Conservation (phyloP, 2,329 filamentous ascomycete species). For the Penicillium sp. region DNA sequence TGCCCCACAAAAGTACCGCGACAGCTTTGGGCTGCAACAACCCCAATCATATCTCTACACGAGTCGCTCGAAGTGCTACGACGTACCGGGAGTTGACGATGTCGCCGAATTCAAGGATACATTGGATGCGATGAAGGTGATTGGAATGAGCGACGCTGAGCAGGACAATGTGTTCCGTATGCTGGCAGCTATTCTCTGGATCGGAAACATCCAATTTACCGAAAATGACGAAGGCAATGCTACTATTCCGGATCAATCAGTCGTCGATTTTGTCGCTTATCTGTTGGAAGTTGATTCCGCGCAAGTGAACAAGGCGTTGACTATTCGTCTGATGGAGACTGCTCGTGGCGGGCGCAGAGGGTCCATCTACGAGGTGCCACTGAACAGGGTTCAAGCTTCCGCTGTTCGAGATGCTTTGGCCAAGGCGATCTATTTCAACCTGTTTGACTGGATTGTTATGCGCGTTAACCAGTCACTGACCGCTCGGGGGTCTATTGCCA, state of each 20-base stretch:
- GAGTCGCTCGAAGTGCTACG: conserved; percentile 87
- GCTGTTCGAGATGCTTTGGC: conserved; percentile 86
- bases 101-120: conserved; percentile 84
- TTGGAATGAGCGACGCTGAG: conserved; percentile 80
- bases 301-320: conserved; percentile 80
- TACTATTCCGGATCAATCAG: conserved; percentile 78
- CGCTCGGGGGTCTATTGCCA: conserved; percentile 68
- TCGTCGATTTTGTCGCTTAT: conserved; percentile 92
- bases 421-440: conserved; percentile 94
- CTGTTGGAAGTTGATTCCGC: conserved; percentile 80
- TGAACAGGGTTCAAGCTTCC: conserved; percentile 80
- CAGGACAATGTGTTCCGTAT: conserved; percentile 97
- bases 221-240: conserved; percentile 91
- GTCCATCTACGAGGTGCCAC: conserved; percentile 67
- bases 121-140: conserved; percentile 88
- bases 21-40: conserved; percentile 84
- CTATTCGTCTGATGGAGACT: conserved; percentile 77
- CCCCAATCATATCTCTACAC: conserved; percentile 93
- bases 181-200: conserved; percentile 85
- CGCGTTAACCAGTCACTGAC: conserved; percentile 85
- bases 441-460: conserved; percentile 97
- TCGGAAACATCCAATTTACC: conserved; percentile 85
- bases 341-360: conserved; percentile 62
- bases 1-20: conserved; percentile 78
- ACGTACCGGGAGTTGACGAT: conserved; percentile 93